Evolutionary conservation across 768 basidiomycete species (phyloP).

Genomic region (Phylloporus sp.): DNA sequence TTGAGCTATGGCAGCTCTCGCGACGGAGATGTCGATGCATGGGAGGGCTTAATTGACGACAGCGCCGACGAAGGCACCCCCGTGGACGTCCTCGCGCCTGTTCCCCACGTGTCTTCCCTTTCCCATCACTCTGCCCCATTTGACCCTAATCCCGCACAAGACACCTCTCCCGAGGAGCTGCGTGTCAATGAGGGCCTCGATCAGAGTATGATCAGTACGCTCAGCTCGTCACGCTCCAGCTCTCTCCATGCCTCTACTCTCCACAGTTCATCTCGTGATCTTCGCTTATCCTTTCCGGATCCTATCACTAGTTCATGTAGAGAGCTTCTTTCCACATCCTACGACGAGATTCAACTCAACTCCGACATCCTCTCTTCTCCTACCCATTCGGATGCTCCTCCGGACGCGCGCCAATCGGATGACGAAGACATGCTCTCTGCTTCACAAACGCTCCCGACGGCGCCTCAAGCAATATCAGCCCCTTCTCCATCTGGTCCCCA

Average conservation of each 20-base stretch:
- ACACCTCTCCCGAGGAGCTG: conserved; percentile 54
- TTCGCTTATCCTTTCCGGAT: conserved; percentile 79
- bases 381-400: conserved; percentile 14
- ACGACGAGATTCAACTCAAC: conserved; percentile 44
- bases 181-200: conserved; percentile 70
- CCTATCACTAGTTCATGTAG: conserved; percentile 69
- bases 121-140: conserved; percentile 23
- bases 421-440: conserved; percentile 31
- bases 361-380: conserved; percentile 30
- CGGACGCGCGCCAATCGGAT: conserved; percentile 18
- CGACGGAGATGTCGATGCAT: conserved; percentile 66
- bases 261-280: conserved; percentile 63
- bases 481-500: conserved; percentile 32
- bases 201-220: conserved; percentile 78
- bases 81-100: conserved; percentile 21
- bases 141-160: conserved; percentile 24
- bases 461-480: conserved; percentile 25
- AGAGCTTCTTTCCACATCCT: conserved; percentile 53
- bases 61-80: conserved; percentile 43
- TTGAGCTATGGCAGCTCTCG: conserved; percentile 64
- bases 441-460: conserved; percentile 24
- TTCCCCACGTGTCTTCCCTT: conserved; percentile 21
- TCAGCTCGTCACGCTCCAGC: conserved; percentile 68
- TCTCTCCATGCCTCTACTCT: conserved; percentile 49
- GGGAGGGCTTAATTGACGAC: conserved; percentile 74